These are phyloP conservation scores for Coemansia sp. DNA, from an alignment of 192 early-diverging fungal species.

Conservation along the genomic window DNA sequence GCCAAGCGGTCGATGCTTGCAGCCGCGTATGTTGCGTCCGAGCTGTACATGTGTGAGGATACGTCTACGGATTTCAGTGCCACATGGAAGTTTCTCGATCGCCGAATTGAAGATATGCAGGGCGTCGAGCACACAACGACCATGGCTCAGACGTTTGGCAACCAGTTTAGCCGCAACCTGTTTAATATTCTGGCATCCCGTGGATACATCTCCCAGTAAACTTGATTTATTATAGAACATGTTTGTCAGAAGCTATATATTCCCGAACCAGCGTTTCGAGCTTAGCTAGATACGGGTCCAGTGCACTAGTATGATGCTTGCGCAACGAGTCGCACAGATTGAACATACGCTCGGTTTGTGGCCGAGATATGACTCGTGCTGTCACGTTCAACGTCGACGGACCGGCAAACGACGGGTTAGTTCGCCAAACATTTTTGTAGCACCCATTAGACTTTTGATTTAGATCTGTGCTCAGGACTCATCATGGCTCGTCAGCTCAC, in stretches of 20 bases:
- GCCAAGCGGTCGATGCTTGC: conserved; percentile 77
- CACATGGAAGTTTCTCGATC: conserved; percentile 78
- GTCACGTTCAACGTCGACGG: conserved; percentile 63
- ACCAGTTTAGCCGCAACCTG: conserved; percentile 48
- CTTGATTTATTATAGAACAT: too few relatives aligned
- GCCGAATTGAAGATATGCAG: conserved; percentile 71
- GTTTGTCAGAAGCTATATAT: neutral
- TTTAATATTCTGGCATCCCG: conserved; percentile 48
- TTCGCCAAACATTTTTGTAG: conserved; percentile 59
- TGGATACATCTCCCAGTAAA: conserved; percentile 28
- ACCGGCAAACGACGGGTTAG: conserved; percentile 77
- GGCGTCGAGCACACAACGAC: conserved; percentile 53
- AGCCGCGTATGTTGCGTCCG: conserved; percentile 80
- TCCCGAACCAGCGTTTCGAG: conserved; percentile 56
- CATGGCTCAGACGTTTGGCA: conserved; percentile 17
- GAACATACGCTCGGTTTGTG: conserved; percentile 65
- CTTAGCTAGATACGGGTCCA: conserved; percentile 61
- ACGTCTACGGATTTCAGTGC: conserved; percentile 67
- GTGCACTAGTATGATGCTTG: conserved; percentile 47
- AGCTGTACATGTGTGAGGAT: conserved; percentile 93
- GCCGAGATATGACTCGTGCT: conserved; percentile 70
- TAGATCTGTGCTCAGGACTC: too few relatives aligned
- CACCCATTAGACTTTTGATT: conserved; percentile 38
- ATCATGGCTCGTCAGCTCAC: too few relatives aligned
- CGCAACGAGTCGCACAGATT: conserved; percentile 65